Conservation (phyloP, 2,329 filamentous ascomycete species). For the Fusarium keratoplasticum region DNA sequence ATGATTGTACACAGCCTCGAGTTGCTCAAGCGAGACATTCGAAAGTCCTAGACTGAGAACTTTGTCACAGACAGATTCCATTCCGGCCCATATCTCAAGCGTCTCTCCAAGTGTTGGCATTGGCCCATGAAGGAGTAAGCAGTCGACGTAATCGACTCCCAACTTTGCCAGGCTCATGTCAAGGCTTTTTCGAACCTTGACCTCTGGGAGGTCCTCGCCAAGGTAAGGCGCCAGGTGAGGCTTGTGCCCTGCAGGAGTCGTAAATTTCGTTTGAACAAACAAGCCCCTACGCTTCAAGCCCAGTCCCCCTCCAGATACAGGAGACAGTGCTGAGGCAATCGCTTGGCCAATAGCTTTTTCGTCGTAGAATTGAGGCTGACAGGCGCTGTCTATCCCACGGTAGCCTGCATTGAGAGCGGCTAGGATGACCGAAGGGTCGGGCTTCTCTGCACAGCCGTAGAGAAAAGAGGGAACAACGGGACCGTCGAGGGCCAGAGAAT, state of each 20-base stretch:
- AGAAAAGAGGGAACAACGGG: background rate
- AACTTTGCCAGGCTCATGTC: background rate
- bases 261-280: background rate
- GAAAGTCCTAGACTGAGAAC: background rate
- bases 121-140: background rate
- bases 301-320: background rate
- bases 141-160: background rate
- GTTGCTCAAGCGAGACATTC: background rate
- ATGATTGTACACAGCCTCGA: background rate
- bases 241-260: background rate
- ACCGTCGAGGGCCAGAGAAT: background rate
- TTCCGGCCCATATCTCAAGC: background rate
- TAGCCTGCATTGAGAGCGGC: background rate
- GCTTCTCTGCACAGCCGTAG: background rate
- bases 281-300: background rate
- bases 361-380: background rate
- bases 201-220: background rate
- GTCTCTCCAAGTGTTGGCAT: background rate
- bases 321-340: background rate
- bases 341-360: background rate
- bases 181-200: background rate
- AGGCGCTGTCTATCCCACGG: background rate
- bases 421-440: background rate
- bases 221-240: background rate
- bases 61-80: background rate